Evolutionary conservation across 2,329 filamentous ascomycete species (phyloP), one percentile per base, ranked within the genome.

Genomic region (Pyrenophora graminea): DNA sequence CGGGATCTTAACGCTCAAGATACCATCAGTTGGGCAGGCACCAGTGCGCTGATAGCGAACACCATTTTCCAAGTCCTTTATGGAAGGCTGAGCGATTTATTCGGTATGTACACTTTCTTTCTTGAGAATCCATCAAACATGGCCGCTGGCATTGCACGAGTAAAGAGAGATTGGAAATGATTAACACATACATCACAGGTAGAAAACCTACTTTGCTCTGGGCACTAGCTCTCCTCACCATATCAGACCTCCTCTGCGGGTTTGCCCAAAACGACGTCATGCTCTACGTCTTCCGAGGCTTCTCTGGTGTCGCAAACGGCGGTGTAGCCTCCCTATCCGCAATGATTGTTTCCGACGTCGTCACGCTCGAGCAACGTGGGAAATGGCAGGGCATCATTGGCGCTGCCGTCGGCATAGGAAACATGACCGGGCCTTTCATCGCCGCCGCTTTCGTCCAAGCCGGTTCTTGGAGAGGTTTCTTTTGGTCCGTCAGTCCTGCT

Each of bases 11-110:
- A 74, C 67, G 68, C 74, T 57, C 37, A 67, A 54, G 74, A 73
- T n/a, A 80, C 80, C 2, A 85, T 85, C 39, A 76, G 79, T 1
- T 83, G 81, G 81, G 79, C 79, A 1, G 80, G 79, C 6, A 82
- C 80, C 0, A 77, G 79, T 7, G 76, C 77, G 3, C 67, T 84
- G 38, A 79, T 84, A 39, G 80, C 80, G 25, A 82, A 81, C 51
- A 86, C 85, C 0, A 80, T 82, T 30, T 87, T 87, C 56, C 84
- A 85, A 56, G 82, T 86, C 52, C 76, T 88, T 0, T 87, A 87
- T 63, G 84, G 85, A 17, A 78, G 83, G 2, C 61, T 86, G 3
- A 85, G 83, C 0, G 83, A 86, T 66, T 80, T 86, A 1, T 79
- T 85, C 43, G 83, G 83, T 52, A 48, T 34, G 39, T 39, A 3